phyloP scores from a whole-genome alignment of 179 eudicot genomes.

The Beta corolliflora region DNA sequence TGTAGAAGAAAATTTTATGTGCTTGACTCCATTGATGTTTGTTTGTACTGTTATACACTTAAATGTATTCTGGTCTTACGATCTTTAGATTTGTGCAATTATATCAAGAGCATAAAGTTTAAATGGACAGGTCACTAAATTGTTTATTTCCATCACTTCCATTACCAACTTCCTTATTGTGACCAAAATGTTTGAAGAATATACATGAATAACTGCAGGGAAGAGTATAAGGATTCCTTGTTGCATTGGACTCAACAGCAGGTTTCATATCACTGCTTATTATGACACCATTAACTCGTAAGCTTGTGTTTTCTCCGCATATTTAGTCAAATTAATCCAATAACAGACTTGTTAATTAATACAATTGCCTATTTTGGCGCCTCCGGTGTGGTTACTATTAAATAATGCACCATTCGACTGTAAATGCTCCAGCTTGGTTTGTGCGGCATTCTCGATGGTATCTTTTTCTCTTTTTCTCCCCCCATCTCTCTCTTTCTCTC shows the following conservation, averaged over 20 bases:
- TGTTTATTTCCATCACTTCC: no score
- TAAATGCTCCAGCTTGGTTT: conserved; percentile 79
- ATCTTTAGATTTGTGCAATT: conserved; percentile 73
- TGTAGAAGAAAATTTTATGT: neutral
- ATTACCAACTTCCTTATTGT: neutral
- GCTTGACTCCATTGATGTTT: neutral
- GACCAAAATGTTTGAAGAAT: neutral
- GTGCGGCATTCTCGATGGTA: conserved; percentile 76
- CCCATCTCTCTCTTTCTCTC: neutral
- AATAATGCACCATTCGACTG: conserved; percentile 71
- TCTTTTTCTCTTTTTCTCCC: no score
- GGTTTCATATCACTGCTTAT: conserved; percentile 68
- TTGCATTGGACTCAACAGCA: conserved; percentile 74
- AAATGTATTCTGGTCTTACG: conserved; percentile 10
- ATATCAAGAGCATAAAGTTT: conserved; percentile 74
- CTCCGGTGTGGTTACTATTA: conserved; percentile 76
- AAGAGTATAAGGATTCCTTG: conserved; percentile 75
- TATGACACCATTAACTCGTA: conserved; percentile 83
- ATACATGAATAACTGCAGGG: conserved; percentile 49
- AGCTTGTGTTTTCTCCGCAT: conserved; percentile 22
- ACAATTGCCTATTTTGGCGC: neutral
- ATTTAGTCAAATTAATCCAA: neutral
- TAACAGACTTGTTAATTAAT: no score
- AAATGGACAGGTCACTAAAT: conserved; percentile 66
- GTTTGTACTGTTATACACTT: neutral